phyloP scores from a whole-genome alignment of 2,329 filamentous ascomycete genomes.

The Penicillium concentricum region DNA sequence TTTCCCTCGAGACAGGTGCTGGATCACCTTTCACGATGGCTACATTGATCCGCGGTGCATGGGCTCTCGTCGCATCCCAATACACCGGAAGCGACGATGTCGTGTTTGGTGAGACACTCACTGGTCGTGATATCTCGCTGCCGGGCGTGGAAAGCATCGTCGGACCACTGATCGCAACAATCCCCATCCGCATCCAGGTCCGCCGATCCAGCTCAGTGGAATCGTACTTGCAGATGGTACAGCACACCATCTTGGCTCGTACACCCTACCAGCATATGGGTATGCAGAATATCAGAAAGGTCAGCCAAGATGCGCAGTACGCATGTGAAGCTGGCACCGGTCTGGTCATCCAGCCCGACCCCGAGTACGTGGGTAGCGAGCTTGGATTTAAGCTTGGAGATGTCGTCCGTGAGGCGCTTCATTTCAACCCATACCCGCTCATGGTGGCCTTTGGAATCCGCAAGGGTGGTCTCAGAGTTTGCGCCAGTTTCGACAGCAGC shows the following conservation, averaged over 20 bases:
- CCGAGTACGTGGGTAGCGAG: slow-evolving; percentile 37
- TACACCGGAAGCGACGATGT: slow-evolving; percentile 49
- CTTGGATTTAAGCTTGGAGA: slow-evolving; percentile 40
- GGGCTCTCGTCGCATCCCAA: slow-evolving; percentile 48
- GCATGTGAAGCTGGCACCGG: slow-evolving; percentile 38
- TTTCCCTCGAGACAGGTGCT: slow-evolving; percentile 24
- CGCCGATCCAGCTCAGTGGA: slow-evolving; percentile 27
- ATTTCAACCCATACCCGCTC: slow-evolving; percentile 51
- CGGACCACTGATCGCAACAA: slow-evolving; percentile 51
- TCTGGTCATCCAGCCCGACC: slow-evolving; percentile 42
- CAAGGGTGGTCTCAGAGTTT: slow-evolving; percentile 45
- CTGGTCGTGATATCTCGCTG: slow-evolving; percentile 48
- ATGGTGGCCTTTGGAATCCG: slow-evolving; percentile 50
- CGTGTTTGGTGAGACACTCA: slow-evolving; percentile 52
- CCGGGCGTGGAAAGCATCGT: slow-evolving; percentile 49
- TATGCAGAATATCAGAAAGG: slow-evolving; percentile 49
- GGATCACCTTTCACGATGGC: slow-evolving; percentile 44
- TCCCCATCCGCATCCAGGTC: slow-evolving; percentile 48
- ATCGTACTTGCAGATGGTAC: slow-evolving; percentile 31
- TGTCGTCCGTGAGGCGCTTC: slow-evolving; percentile 36
- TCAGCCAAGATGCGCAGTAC: slow-evolving; percentile 40
- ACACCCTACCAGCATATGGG: slow-evolving; percentile 52
- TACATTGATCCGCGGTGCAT: slow-evolving; percentile 50
- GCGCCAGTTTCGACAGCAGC: slow-evolving; percentile 45
- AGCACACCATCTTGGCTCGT: slow-evolving; percentile 35